Conservation (phyloP, 2,329 filamentous ascomycete species). For the Sordariomycetes sp. region DNA sequence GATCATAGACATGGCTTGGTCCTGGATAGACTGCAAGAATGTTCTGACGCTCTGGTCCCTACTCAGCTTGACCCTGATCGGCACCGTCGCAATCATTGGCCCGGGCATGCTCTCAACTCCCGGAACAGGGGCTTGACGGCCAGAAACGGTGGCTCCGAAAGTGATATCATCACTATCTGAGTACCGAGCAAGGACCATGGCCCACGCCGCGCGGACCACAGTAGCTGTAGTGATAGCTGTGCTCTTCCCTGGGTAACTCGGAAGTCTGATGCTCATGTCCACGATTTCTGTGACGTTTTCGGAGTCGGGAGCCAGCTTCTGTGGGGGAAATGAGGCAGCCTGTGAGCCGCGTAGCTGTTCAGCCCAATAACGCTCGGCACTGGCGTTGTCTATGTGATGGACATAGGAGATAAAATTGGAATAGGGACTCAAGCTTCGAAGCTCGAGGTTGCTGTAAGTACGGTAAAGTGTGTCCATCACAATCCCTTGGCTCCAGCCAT, state of each 20-base stretch:
- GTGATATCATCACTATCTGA: slow-evolving; percentile 8
- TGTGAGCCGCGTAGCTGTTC: slow-evolving; percentile 1
- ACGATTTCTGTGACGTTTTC: not conserved
- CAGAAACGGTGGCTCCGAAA: slow-evolving; percentile 14
- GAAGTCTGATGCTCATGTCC: slow-evolving; percentile 2
- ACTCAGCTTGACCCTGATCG: too few species aligned
- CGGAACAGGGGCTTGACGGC: slow-evolving; percentile 11
- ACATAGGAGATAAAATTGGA: too few species aligned
- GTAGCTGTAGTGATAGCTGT: slow-evolving; percentile 9
- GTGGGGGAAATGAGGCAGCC: not conserved
- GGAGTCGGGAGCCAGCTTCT: too few species aligned
- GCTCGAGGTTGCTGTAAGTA: slow-evolving; percentile 11
- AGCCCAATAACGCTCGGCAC: slow-evolving; percentile 17
- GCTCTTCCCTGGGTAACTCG: slow-evolving; percentile 7
- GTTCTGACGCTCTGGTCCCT: not conserved
- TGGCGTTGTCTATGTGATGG: too few species aligned
- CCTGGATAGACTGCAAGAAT: slow-evolving; percentile 4
- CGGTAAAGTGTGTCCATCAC: slow-evolving; percentile 27
- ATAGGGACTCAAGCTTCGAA: too few species aligned
- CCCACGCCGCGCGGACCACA: slow-evolving; percentile 11
- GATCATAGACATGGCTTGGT: slow-evolving; percentile 6
- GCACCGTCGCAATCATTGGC: slow-evolving; percentile 8
- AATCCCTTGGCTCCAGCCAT: slow-evolving; percentile 46
- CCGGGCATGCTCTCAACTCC: slow-evolving; percentile 10
- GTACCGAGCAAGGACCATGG: slow-evolving; percentile 10